Conservation (phyloP, 257 asterid genomes). For the Ehretia macrophylla region DNA sequence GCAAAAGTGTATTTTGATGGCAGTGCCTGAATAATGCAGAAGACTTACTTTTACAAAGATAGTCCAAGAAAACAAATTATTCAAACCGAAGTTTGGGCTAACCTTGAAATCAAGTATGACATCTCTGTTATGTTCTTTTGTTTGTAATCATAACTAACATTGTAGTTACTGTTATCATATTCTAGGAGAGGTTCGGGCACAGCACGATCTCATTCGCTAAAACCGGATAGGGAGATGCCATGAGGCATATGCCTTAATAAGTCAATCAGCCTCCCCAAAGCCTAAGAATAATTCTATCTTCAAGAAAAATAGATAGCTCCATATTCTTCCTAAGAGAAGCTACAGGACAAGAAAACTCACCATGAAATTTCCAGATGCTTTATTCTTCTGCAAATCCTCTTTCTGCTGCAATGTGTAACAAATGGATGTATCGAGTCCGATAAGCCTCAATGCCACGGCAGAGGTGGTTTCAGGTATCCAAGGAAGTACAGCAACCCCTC, state of each 20-base stretch:
- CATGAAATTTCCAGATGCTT: constrained; percentile 26
- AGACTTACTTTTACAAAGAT: not conserved
- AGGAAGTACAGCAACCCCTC: constrained; percentile 48
- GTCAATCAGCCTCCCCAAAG: too few relatives aligned
- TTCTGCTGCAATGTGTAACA: constrained; percentile 45
- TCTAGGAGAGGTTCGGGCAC: too few relatives aligned
- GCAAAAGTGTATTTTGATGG: constrained; percentile 29
- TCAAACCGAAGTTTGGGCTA: not conserved
- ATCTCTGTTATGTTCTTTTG: not conserved
- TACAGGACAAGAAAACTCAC: constrained; percentile 29
- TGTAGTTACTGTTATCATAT: too few relatives aligned
- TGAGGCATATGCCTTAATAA: too few relatives aligned
- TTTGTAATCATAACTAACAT: not conserved
- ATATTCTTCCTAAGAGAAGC: too few relatives aligned
- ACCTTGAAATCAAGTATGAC: not conserved
- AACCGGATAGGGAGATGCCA: too few relatives aligned
- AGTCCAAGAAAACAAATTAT: not conserved
- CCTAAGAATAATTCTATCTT: too few relatives aligned
- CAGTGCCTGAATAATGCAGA: constrained; percentile 31
- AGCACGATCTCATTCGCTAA: too few relatives aligned
- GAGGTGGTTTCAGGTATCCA: constrained; percentile 79
- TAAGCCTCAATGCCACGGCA: constrained; percentile 75
- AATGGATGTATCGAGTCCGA: constrained; percentile 71
- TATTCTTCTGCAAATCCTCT: constrained; percentile 33
- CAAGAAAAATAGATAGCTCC: too few relatives aligned